Evolutionary conservation across 805 yeast species (phyloP).

Genomic region (Candida glaebosa): DNA sequence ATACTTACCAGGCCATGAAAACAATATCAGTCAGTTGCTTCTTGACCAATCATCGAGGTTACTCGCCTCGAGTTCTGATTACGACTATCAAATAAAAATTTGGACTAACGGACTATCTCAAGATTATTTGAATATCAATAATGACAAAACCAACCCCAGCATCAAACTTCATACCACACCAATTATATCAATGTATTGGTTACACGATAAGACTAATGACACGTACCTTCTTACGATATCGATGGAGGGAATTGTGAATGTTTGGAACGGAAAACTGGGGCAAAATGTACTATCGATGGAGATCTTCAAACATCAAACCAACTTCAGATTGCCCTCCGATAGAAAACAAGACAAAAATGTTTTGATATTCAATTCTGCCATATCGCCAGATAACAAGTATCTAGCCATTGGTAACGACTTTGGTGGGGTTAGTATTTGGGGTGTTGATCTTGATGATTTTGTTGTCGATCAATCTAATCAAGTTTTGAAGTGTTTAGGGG

Average conservation of each 20-base stretch:
- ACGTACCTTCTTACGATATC: constrained; percentile 47
- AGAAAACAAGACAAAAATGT: constrained; percentile 34
- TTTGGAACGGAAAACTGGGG: constrained; percentile 61
- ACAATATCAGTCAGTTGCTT: constrained; percentile 50
- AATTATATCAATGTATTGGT: constrained; percentile 55
- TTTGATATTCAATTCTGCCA: constrained; percentile 51
- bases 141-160: constrained; percentile 8
- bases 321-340: constrained; percentile 17
- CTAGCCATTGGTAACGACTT: constrained; percentile 66
- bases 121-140: constrained; percentile 38
- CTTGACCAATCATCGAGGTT: constrained; percentile 52
- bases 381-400: constrained; percentile 48
- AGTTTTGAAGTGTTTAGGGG: constrained; percentile 25
- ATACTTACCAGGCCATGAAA: constrained; percentile 56
- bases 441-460: constrained; percentile 21
- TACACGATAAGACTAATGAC: constrained; percentile 28
- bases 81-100: constrained; percentile 62
- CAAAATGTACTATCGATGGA: constrained; percentile 31
- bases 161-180: constrained; percentile 49
- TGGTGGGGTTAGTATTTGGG: constrained; percentile 57
- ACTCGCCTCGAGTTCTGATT: constrained; percentile 71
- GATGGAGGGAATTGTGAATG: constrained; percentile 64
- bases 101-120: constrained; percentile 69
- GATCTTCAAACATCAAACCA: constrained; percentile 22
- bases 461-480: constrained; percentile 5